These are phyloP conservation scores for Phaeosphaeriaceae sp. DNA, from an alignment of 2,329 filamentous ascomycete species.

Conservation along the genomic window DNA sequence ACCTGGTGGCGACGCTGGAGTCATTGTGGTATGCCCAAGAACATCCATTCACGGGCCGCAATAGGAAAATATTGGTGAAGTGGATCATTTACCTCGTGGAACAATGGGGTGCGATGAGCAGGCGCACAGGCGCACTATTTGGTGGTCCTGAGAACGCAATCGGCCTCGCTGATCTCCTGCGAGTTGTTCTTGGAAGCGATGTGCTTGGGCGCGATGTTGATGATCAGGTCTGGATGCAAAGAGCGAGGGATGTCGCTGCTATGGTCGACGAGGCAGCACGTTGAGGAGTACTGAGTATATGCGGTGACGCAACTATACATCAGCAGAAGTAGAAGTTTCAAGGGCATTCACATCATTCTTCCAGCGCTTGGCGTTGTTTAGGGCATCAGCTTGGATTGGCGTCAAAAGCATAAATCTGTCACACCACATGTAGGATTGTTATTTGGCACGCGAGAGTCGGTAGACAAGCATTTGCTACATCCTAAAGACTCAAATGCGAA, in stretches of 20 bases:
- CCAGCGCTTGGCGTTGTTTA: constrained; percentile 38
- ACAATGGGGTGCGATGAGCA: constrained; percentile 66
- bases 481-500: constrained; percentile 16
- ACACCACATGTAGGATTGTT: constrained; percentile 20
- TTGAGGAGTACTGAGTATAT: constrained; percentile 10
- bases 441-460: constrained; percentile 1
- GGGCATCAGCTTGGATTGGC: constrained; percentile 30
- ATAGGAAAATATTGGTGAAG: constrained; percentile 63
- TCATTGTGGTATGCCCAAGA: constrained; percentile 72
- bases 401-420: constrained; percentile 28
- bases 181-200: constrained; percentile 54
- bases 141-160: constrained; percentile 66
- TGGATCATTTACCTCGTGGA: constrained; percentile 69
- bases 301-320: too few relatives aligned
- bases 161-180: constrained; percentile 46
- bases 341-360: constrained; percentile 20
- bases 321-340: neutral
- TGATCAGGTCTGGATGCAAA: constrained; percentile 44
- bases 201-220: constrained; percentile 46
- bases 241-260: constrained; percentile 33
- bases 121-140: constrained; percentile 62
- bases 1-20: constrained; percentile 68
- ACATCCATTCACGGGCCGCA: constrained; percentile 65
- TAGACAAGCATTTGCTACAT: neutral
- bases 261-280: constrained; percentile 39